Evolutionary conservation across 495 filamentous ascomycete genomes (phyloP).

Genomic region (Aspergillus carlsbadensis): DNA sequence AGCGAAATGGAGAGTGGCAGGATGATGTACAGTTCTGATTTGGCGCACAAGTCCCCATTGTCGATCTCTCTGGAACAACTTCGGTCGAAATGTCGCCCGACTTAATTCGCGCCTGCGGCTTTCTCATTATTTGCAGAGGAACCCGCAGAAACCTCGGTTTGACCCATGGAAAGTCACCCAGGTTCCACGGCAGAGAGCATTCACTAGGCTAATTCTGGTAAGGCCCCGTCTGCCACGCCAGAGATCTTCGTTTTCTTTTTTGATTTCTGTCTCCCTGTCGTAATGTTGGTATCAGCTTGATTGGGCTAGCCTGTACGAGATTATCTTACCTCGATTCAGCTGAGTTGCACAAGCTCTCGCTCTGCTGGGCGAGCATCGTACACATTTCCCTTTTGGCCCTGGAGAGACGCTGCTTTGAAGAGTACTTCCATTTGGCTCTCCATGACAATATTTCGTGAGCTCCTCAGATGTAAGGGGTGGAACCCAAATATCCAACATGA

Average conservation of each 20-base stretch:
- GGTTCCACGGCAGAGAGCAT: conserved; percentile 13
- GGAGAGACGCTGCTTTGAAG: too few relatives aligned
- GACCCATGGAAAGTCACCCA: conserved; percentile 5
- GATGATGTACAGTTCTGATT: conserved; percentile 6
- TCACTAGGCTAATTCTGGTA: conserved; percentile 14
- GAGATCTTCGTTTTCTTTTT: conserved; percentile 19
- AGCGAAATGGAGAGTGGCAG: not conserved
- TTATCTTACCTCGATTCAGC: conserved; percentile 1
- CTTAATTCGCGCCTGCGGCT: too few relatives aligned
- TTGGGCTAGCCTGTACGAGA: not conserved
- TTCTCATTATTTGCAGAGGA: too few relatives aligned
- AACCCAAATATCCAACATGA: too few relatives aligned
- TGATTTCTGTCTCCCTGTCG: not conserved
- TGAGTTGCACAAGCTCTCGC: not conserved
- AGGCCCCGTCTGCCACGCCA: conserved; percentile 20
- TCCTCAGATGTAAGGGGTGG: not conserved
- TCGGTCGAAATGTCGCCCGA: conserved; percentile 1
- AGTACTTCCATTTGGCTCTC: too few relatives aligned
- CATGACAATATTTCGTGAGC: too few relatives aligned
- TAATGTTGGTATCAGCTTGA: not conserved
- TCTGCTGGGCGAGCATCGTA: not conserved
- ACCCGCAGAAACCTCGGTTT: conserved; percentile 2
- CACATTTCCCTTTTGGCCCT: not conserved
- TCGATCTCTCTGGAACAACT: conserved; percentile 10
- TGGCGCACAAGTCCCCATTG: conserved; percentile 14